Base-by-base conservation (phyloP, 2,329 filamentous ascomycete genomes). In the Ophiostoma populinum region DNA sequence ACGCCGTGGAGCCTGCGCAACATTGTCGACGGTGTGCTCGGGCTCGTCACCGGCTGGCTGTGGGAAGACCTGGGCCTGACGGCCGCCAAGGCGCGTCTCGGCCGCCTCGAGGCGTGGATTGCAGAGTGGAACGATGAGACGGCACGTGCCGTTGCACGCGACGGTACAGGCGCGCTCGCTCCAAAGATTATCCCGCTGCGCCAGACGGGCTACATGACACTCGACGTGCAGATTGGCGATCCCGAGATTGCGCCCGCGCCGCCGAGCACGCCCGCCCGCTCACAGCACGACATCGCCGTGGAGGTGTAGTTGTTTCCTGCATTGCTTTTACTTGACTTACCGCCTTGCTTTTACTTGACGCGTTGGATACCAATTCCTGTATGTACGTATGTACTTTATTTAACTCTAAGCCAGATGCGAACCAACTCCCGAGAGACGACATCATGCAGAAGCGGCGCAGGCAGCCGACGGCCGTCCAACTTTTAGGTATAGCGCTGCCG, bases 21-120 rank as follows among this genome's bases (percentile, higher is more conserved):
- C 46, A 72, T 86, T 48, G 44, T 93, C 1, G 90, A 98, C 54
- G 70, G 73, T 10, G 53, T 82, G 9, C 52, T 95, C 45, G 85
- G 87, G 2, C 62, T 92, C 5, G 56, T 85, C 22, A 95, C 90
- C 0, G 81, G 87, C 16, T 98, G 86, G 81, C 49, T 95, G 22
- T 95, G 85, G 83, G 90, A 98, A 40, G 87, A 95, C 51, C 48
- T 87, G 16, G 85, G 87, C 2, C 57, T 82, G 24, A 80, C 80
- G 4, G 73, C 67, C 7, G 68, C 79, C 40, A 95, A 95, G 59
- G 60, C 63, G 16, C 67, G 75, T 37, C 54, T 93, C 30, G 67
- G 64, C 37, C 64, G 59, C 8, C 58, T 94, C 13, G 90, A 98
- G 56, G 55, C 54, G 24, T 93, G 81, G 74, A 68, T 98, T 36